Conservation (phyloP, 768 basidiomycete species). For the Lactifluus echinatus region DNA sequence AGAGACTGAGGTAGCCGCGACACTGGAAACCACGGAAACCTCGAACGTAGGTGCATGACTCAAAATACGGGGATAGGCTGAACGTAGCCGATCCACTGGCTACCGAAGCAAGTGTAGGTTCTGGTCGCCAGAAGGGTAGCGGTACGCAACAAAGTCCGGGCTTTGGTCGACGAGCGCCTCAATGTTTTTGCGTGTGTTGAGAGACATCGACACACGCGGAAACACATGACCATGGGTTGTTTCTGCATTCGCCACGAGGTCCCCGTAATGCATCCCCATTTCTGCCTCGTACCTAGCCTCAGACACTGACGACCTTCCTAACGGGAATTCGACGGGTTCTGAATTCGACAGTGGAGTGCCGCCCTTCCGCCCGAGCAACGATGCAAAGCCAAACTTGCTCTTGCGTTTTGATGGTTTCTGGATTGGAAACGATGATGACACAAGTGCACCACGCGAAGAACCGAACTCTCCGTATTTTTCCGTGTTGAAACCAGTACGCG, state of each 20-base stretch:
- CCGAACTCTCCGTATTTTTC: conserved; percentile 67
- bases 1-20: not conserved
- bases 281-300: conserved; percentile 35
- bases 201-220: conserved; percentile 44
- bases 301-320: conserved; percentile 26
- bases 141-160: conserved; percentile 75
- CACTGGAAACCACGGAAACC: not conserved
- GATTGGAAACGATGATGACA: conserved; percentile 19
- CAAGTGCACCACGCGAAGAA: conserved; percentile 50
- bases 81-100: not conserved
- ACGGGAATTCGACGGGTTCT: conserved; percentile 19
- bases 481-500: conserved; percentile 18
- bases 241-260: conserved; percentile 43
- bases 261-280: conserved; percentile 42
- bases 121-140: conserved; percentile 75
- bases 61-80: not conserved
- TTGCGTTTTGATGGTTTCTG: conserved; percentile 45
- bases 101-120: conserved; percentile 52
- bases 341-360: conserved; percentile 21
- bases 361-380: conserved; percentile 54
- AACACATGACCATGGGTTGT: conserved; percentile 26
- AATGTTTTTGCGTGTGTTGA: conserved; percentile 59
- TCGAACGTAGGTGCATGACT: not conserved
- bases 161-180: conserved; percentile 82
- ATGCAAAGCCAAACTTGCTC: conserved; percentile 62